A percentile compares a stretch with the other conserved stretches of the same genome.
Conservation (phyloP, 257 asterid genomes). For the Misopates orontium region DNA sequence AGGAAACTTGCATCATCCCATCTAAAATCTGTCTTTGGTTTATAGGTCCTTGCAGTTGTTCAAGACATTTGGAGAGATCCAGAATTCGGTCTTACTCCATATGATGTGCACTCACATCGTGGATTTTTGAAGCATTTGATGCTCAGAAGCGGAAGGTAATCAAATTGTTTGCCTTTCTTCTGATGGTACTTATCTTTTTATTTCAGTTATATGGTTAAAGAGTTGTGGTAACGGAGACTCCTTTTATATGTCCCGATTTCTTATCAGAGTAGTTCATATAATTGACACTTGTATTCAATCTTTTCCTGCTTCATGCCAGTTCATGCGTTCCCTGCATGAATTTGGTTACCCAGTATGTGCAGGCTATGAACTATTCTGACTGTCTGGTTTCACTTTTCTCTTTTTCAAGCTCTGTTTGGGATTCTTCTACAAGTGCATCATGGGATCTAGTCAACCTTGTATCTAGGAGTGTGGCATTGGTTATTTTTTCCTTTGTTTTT, state of each 20-base stretch:
- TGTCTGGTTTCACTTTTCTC: neutral
- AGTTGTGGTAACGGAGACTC: neutral
- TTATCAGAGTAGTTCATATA: neutral
- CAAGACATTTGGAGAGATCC: constrained; percentile 89
- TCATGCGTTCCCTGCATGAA: neutral
- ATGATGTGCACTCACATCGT: constrained; percentile 78
- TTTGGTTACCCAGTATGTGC: neutral
- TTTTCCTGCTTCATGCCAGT: neutral
- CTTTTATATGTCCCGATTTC: neutral
- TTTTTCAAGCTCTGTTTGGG: neutral
- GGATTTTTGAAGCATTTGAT: constrained; percentile 93
- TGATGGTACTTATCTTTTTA: constrained; percentile 8
- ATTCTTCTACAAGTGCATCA: neutral
- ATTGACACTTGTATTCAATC: neutral
- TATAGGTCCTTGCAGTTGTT: constrained; percentile 92
- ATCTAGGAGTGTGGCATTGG: too few species aligned
- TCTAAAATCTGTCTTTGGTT: constrained; percentile 42
- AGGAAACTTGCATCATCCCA: constrained; percentile 20
- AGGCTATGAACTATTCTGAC: neutral
- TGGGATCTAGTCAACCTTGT: neutral
- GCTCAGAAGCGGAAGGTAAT: constrained; percentile 93
- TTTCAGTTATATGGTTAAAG: neutral
- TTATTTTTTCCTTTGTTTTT: neutral
- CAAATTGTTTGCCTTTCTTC: constrained; percentile 4
- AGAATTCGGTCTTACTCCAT: constrained; percentile 64